Evolutionary conservation across 2,329 filamentous ascomycete genomes (phyloP).

Genomic region (Metarhizium sp.): DNA sequence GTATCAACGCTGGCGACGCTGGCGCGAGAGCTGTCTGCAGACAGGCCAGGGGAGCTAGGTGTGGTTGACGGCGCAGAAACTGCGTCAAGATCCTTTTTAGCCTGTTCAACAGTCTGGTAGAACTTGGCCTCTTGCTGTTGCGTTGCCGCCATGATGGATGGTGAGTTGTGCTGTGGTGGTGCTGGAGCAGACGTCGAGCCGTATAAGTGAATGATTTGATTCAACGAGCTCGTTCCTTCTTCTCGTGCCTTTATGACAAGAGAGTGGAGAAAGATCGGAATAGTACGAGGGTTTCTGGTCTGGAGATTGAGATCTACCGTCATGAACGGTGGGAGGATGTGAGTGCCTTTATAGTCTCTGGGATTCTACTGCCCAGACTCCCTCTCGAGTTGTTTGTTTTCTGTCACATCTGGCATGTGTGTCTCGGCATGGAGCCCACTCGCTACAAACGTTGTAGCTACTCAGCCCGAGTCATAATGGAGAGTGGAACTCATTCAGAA

Average conservation of each 20-base stretch:
- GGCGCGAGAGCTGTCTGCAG: conserved; percentile 22
- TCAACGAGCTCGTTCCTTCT: not conserved
- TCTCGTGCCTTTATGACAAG: not conserved
- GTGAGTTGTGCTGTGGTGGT: conserved; percentile 1
- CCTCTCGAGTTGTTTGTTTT: not conserved
- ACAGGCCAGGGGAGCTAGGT: conserved; percentile 27
- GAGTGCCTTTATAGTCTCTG: conserved; percentile 21
- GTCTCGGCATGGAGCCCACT: conserved; percentile 6
- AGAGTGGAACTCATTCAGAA: conserved; percentile 1
- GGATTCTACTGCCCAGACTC: not conserved
- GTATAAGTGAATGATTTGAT: not conserved
- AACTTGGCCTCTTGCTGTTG: conserved; percentile 14
- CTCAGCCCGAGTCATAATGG: conserved; percentile 4
- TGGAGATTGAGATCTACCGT: conserved; percentile 20
- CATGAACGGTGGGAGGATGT: conserved; percentile 28
- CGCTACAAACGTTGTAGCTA: not conserved
- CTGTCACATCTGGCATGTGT: not conserved
- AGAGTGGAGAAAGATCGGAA: not conserved
- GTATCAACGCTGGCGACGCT: conserved; percentile 25
- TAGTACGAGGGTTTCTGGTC: too few species aligned
- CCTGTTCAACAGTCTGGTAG: conserved; percentile 20
- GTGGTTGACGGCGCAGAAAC: conserved; percentile 14
- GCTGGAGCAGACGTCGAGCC: not conserved
- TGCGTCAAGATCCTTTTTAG: conserved; percentile 20
- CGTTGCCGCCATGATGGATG: conserved; percentile 5